Evolutionary conservation across 148 eudicot species (phyloP), one percentile per base, ranked within the genome.

Genomic region (Camellia lanceoleosa): DNA sequence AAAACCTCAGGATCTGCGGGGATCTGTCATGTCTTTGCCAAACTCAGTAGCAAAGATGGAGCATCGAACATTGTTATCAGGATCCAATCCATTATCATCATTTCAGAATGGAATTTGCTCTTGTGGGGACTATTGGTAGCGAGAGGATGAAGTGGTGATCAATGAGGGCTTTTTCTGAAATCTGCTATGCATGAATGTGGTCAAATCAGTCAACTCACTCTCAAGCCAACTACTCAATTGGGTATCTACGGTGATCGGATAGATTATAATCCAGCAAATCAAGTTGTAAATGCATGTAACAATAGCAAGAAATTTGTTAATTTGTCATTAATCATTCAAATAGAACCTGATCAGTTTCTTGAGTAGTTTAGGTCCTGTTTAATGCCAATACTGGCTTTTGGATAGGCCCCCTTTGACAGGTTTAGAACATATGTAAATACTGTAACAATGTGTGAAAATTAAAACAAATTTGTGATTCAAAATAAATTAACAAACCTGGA

Each of bases 11-110:
- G 52, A 74, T 74, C 23, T 74, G 77, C 3, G 67, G 77, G 3
- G 77, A 74, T 52, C 59, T 74, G 77, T 74, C 67, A 42, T 74
- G 77, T 58, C 59, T 74, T 74, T 74, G 77, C 77, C 65, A 74
- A 59, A 74, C 67, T 74, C 30, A n/a, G 11, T 74, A 42, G 23
- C 77, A 18, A 74, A 59, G 6, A 74, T 59, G 47, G 77, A 74
- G 77, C 49, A 59, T 9, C 51, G 77, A 30, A 8, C 52, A 59
- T 74, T 42, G 66, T 74, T 41, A 42, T 74, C 47, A 67, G 77
- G 77, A 58, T 74, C 77, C 77, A 74, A 74, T 74, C 38, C 66
- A 67, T 38, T 74, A 74, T 42, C 54, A 74, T 18, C 77, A 74
- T 58, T 59, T 74, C 52, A 18, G 43, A n/a, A 74, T 42, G 67